A percentile compares a stretch with the other conserved stretches of the same genome.
phyloP scores from a whole-genome alignment of 768 basidiomycete species.

The Auriscalpium microsporum region DNA sequence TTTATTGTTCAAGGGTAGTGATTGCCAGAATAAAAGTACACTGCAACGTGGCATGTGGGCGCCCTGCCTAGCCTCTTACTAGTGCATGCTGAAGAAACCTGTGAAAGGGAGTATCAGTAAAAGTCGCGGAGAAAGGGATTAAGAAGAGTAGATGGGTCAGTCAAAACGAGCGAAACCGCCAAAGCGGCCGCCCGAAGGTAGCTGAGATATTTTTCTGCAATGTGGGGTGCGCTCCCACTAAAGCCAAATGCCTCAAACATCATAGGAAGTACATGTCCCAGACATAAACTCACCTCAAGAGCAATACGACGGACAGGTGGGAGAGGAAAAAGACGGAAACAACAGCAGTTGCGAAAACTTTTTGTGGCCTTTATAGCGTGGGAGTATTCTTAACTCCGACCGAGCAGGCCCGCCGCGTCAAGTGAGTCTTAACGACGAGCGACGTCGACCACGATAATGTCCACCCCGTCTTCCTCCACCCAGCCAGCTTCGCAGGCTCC shows the following conservation, averaged over 20 bases:
- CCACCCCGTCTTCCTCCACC: conserved; percentile 10
- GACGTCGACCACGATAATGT: conserved; percentile 2
- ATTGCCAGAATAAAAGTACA: too few species aligned
- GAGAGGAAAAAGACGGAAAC: background rate
- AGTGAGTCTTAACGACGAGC: too few species aligned
- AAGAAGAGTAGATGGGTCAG: conserved; percentile 25
- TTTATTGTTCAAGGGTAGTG: too few species aligned
- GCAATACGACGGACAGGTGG: too few species aligned
- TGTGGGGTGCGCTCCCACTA: conserved; percentile 58
- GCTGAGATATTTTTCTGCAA: conserved; percentile 86
- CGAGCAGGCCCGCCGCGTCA: too few species aligned
- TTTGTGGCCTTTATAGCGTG: too few species aligned
- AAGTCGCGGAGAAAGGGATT: background rate
- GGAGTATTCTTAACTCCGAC: too few species aligned
- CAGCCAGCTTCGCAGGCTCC: conserved; percentile 10
- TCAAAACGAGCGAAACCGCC: conserved; percentile 36
- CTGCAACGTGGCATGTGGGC: too few species aligned
- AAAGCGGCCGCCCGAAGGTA: conserved; percentile 67
- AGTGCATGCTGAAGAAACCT: too few species aligned
- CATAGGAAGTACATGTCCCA: conserved; percentile 28
- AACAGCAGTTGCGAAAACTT: background rate
- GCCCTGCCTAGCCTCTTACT: too few species aligned
- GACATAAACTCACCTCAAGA: conserved; percentile 18
- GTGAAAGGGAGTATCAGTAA: background rate
- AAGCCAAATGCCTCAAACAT: conserved; percentile 96